Evolutionary conservation across 2,329 filamentous ascomycete species (phyloP).

Genomic region (Scedosporium boydii): DNA sequence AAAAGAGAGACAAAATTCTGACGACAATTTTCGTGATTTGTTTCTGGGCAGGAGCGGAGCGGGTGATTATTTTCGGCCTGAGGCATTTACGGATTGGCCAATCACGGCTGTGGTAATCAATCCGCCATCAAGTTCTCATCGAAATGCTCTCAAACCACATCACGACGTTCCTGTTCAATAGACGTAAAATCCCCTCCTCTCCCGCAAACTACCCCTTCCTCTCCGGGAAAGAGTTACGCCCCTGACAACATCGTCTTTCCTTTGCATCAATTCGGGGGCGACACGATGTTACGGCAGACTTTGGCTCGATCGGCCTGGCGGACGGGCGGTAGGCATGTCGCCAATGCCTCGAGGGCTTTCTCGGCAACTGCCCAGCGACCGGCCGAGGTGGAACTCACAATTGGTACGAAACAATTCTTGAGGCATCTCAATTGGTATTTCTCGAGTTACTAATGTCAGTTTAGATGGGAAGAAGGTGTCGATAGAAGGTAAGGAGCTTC

Average conservation of each 20-base stretch:
- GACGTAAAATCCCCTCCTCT: not conserved
- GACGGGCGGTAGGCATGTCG: conserved; percentile 45
- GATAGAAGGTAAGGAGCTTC: conserved; percentile 66
- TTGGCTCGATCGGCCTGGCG: conserved; percentile 60
- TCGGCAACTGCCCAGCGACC: conserved; percentile 66
- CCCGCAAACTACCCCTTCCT: not conserved
- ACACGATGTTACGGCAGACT: conserved; percentile 60
- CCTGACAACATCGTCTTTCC: conserved; percentile 18
- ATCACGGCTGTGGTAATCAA: conserved; percentile 29
- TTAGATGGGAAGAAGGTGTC: conserved; percentile 96
- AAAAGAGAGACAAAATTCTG: conserved; percentile 28
- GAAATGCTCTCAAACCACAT: conserved; percentile 8
- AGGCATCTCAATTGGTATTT: conserved; percentile 19
- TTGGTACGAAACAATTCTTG: conserved; percentile 49
- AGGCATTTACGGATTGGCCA: conserved; percentile 27
- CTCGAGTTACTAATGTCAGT: conserved; percentile 20
- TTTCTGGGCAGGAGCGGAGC: not conserved
- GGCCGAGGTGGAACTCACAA: conserved; percentile 93
- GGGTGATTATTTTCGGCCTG: conserved; percentile 17
- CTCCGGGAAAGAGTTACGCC: conserved; percentile 2
- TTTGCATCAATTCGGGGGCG: conserved; percentile 39
- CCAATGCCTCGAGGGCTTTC: conserved; percentile 65
- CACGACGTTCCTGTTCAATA: conserved; percentile 3
- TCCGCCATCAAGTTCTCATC: conserved; percentile 6
- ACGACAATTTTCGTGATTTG: conserved; percentile 9